These are phyloP conservation scores for Coffea canephora DNA, from an alignment of 257 asterid species.

Conservation along the genomic window DNA sequence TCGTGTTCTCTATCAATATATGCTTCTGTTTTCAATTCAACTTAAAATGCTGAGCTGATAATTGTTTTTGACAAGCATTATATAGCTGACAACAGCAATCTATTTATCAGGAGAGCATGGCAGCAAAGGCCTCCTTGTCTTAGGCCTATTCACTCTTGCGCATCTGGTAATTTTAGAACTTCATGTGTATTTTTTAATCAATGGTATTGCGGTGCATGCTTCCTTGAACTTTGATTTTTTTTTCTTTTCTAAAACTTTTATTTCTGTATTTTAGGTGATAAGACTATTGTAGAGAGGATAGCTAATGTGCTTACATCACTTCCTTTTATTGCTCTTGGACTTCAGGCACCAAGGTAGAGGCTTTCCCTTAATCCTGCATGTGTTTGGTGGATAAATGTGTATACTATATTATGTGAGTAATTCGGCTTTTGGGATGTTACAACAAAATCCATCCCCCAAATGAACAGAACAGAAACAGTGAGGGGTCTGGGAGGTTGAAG, in stretches of 20 bases:
- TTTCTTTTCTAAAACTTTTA: not conserved
- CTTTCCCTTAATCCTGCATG: constrained; percentile 14
- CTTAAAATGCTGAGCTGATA: constrained; percentile 5
- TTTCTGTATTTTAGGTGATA: constrained; percentile 55
- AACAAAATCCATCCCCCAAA: not conserved
- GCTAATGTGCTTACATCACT: constrained; percentile 83
- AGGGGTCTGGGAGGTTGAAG: not conserved
- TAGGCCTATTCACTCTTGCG: constrained; percentile 67
- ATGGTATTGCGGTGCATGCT: not conserved
- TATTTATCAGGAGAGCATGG: constrained; percentile 67
- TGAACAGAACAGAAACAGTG: not conserved
- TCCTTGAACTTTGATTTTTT: constrained; percentile 4
- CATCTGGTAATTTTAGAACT: constrained; percentile 41
- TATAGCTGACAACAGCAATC: constrained; percentile 1
- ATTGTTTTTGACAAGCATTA: not conserved
- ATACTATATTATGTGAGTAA: not conserved
- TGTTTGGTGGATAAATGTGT: not conserved
- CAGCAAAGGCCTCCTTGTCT: constrained; percentile 74
- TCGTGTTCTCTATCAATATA: constrained; percentile 7
- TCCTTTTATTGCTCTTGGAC: constrained; percentile 82
- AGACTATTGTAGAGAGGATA: constrained; percentile 55
- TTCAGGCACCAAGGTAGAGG: constrained; percentile 72
- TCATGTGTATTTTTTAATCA: constrained; percentile 1
- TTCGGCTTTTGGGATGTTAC: not conserved
- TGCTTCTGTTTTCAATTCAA: not conserved